These are phyloP conservation scores for Talaromyces sp. DNA, from an alignment of 2,329 filamentous ascomycete species.

Conservation along the genomic window DNA sequence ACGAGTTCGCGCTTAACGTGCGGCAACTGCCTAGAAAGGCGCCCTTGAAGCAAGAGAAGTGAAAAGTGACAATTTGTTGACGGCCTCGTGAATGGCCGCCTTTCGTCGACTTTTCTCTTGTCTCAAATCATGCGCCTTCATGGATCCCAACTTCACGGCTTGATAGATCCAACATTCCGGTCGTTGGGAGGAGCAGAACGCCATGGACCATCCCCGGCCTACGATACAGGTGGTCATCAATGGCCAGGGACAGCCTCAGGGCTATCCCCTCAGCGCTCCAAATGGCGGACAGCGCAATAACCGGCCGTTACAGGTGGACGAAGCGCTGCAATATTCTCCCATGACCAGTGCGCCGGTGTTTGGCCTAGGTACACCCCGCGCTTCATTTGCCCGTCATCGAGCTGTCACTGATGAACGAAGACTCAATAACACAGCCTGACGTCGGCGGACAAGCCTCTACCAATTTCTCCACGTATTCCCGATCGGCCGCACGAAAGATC, in stretches of 20 bases:
- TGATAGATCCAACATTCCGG: conserved; percentile 15
- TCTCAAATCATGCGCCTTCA: background rate
- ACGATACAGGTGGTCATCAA: conserved; percentile 40
- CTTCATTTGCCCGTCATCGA: conserved; percentile 12
- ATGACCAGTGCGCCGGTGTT: conserved; percentile 47
- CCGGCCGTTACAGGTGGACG: conserved; percentile 41
- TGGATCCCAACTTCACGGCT: conserved; percentile 6
- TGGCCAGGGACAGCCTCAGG: conserved; percentile 9
- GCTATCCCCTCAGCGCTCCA: conserved; percentile 14
- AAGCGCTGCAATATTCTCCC: conserved; percentile 46
- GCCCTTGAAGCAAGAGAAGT: background rate
- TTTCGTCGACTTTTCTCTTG: conserved; percentile 11
- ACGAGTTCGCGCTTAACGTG: background rate
- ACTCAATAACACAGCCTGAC: conserved; percentile 39
- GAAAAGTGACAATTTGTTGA: background rate
- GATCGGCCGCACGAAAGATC: conserved; percentile 46
- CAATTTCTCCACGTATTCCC: conserved; percentile 44
- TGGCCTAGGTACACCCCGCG: conserved; percentile 34
- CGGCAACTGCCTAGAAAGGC: background rate
- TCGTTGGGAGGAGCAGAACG: conserved; percentile 19
- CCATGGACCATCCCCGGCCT: conserved; percentile 39
- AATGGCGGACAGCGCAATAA: conserved; percentile 20
- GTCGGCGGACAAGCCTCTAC: conserved; percentile 38
- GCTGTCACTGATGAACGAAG: conserved; percentile 24
- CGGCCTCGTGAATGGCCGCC: conserved; percentile 24